A percentile compares a stretch with the other conserved stretches of the same genome.
phyloP scores from a whole-genome alignment of 371 early-diverging fungal genomes.

The Lichtheimia corymbifera region DNA sequence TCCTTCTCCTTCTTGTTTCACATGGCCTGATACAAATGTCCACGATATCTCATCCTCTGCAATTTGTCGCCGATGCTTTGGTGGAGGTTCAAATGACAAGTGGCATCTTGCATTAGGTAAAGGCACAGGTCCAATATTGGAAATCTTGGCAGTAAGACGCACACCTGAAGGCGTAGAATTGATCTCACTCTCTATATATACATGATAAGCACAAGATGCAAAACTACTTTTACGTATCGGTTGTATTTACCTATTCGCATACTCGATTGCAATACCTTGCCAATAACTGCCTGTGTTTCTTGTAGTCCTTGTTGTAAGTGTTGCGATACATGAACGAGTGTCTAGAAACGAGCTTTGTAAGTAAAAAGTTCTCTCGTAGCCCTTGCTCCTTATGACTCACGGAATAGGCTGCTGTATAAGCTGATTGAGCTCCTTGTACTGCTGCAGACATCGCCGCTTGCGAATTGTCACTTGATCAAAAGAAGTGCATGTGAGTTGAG shows the following conservation, averaged over 20 bases:
- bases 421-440: background rate
- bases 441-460: background rate
- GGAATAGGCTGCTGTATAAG: background rate
- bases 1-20: background rate
- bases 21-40: background rate
- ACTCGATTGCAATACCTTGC: no score
- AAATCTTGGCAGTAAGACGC: slow-evolving; percentile 12
- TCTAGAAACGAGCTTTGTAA: no score
- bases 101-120: slow-evolving; percentile 5
- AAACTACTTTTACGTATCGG: no score
- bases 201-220: no score
- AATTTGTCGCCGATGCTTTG: background rate
- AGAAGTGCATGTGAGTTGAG: no score
- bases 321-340: no score
- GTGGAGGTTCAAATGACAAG: slow-evolving; percentile 12
- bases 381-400: background rate
- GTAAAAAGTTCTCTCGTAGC: no score
- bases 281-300: no score
- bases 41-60: background rate
- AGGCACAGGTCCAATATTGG: slow-evolving; percentile 16
- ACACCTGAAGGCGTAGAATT: slow-evolving; percentile 9
- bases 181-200: slow-evolving; percentile 10
- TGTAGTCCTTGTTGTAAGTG: no score
- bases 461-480: no score
- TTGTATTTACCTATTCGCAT: no score